phyloP scores from a whole-genome alignment of 371 early-diverging fungal species.

The Umbelopsis sp. region DNA sequence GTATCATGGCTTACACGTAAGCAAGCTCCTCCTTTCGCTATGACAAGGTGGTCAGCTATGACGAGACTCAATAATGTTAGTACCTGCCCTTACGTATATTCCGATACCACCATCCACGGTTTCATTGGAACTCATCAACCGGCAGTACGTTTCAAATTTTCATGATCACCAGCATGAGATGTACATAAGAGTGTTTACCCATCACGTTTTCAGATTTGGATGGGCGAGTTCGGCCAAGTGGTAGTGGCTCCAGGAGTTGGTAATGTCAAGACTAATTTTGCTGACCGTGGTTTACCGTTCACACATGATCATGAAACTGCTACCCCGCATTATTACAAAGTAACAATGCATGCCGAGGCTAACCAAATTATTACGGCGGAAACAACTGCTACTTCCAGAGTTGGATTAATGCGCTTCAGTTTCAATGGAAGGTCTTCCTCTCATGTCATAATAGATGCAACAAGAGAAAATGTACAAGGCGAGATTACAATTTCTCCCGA shows the following conservation, averaged over 20 bases:
- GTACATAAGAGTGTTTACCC: no score
- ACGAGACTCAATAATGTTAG: constrained; percentile 5
- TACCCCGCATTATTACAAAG: constrained; percentile 5
- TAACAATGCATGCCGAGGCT: neutral
- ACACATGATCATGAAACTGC: neutral
- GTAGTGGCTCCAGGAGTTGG: neutral
- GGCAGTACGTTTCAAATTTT: neutral
- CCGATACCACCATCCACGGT: neutral
- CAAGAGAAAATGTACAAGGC: neutral
- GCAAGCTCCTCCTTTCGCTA: constrained; percentile 3
- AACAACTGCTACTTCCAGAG: constrained; percentile 1
- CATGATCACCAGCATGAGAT: no score
- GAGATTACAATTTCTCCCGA: constrained; percentile 9
- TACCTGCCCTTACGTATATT: constrained; percentile 7
- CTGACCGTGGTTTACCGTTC: constrained; percentile 4
- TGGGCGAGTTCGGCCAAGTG: constrained; percentile 14
- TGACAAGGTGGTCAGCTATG: constrained; percentile 14
- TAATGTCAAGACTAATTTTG: neutral
- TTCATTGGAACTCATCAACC: constrained; percentile 11
- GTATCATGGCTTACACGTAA: neutral
- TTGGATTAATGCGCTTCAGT: constrained; percentile 2
- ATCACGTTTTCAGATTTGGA: neutral
- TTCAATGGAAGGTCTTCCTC: neutral
- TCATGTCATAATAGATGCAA: neutral
- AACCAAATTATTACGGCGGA: neutral